Evolutionary conservation across 192 early-diverging fungal genomes (phyloP).

Genomic region (Coemansia interrupta): DNA sequence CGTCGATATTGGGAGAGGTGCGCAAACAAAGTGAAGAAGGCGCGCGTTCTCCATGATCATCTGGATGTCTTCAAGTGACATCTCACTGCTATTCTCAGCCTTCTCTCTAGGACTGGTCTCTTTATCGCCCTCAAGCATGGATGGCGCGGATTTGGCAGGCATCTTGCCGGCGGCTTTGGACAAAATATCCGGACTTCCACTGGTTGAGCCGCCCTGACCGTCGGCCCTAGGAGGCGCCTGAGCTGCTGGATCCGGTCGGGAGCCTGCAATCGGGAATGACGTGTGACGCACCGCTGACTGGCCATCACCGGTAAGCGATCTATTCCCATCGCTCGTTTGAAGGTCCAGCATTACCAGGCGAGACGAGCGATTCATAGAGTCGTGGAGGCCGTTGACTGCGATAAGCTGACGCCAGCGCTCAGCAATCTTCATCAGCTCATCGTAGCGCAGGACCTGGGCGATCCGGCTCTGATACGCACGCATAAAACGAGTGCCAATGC

Average conservation of each 20-base stretch:
- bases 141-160: slow-evolving; percentile 2
- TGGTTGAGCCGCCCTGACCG: neutral
- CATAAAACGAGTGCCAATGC: slow-evolving; percentile 47
- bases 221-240: slow-evolving; percentile 37
- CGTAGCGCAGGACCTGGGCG: slow-evolving; percentile 46
- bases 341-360: slow-evolving; percentile 12
- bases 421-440: slow-evolving; percentile 52
- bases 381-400: slow-evolving; percentile 16
- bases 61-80: slow-evolving; percentile 40
- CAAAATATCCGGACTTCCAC: neutral
- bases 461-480: slow-evolving; percentile 48
- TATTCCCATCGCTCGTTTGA: slow-evolving; percentile 19
- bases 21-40: slow-evolving; percentile 50
- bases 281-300: slow-evolving; percentile 5
- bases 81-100: slow-evolving; percentile 12
- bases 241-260: slow-evolving; percentile 6
- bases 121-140: neutral
- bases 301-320: slow-evolving; percentile 19
- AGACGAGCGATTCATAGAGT: slow-evolving; percentile 6
- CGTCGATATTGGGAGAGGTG: slow-evolving; percentile 38
- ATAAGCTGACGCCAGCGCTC: slow-evolving; percentile 50
- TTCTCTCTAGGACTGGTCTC: neutral
- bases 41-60: slow-evolving; percentile 49
- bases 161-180: slow-evolving; percentile 9
- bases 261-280: slow-evolving; percentile 1